These are phyloP conservation scores for Phallus indusiatus DNA, from an alignment of 768 basidiomycete genomes.

Conservation along the genomic window DNA sequence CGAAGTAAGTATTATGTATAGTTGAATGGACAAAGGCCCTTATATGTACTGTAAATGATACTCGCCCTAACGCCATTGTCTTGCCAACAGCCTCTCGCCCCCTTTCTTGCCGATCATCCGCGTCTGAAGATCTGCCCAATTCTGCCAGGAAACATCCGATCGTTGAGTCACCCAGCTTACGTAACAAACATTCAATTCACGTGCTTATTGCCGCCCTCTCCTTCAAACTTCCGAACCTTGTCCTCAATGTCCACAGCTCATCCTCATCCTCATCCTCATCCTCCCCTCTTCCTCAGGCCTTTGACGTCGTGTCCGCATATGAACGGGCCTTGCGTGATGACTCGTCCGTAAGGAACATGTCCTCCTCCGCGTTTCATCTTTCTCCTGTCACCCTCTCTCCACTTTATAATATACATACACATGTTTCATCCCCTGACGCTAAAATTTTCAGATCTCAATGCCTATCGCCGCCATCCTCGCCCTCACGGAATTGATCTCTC, in stretches of 20 bases:
- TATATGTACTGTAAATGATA: neutral
- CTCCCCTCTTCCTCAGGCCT: constrained; percentile 18
- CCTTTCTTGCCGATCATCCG: neutral
- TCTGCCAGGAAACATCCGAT: neutral
- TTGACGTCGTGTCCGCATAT: constrained; percentile 48
- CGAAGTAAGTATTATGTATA: too few species aligned
- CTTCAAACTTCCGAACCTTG: neutral
- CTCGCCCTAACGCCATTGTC: neutral
- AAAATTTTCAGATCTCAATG: constrained; percentile 47
- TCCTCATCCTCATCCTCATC: too few species aligned
- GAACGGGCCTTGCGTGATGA: constrained; percentile 44
- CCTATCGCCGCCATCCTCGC: constrained; percentile 86
- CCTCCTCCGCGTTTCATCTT: neutral
- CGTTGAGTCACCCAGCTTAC: too few species aligned
- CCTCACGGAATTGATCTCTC: constrained; percentile 70
- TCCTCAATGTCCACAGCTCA: neutral
- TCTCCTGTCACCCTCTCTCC: too few species aligned
- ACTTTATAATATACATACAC: too few species aligned
- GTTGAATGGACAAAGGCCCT: too few species aligned
- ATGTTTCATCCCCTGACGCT: constrained; percentile 4
- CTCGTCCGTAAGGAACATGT: constrained; percentile 37
- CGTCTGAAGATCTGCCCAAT: neutral
- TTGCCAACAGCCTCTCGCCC: neutral
- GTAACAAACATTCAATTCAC: too few species aligned
- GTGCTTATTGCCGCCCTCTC: neutral